Evolutionary conservation across 2,329 filamentous ascomycete genomes (phyloP).

Genomic region (Zymoseptoria crescenta): DNA sequence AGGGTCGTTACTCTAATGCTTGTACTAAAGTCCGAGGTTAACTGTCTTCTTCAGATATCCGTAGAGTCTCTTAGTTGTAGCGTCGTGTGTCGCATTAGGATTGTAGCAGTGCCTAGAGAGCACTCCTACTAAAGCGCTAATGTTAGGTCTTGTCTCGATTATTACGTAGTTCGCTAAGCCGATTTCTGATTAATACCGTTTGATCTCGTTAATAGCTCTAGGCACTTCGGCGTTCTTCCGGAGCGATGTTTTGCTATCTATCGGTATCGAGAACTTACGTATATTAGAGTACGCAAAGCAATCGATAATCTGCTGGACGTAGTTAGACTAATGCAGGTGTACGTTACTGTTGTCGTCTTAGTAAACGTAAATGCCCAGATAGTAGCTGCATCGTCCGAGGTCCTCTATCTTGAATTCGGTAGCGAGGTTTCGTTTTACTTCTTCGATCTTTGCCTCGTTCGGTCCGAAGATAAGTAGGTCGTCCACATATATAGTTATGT

Average conservation of each 20-base stretch:
- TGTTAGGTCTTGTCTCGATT: constrained; percentile 1
- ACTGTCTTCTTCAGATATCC: constrained; percentile 1
- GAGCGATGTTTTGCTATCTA: background rate
- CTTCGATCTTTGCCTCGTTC: background rate
- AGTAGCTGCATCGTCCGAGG: constrained; percentile 6
- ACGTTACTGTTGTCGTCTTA: background rate
- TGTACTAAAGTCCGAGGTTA: constrained; percentile 1
- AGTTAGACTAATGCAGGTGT: constrained; percentile 6
- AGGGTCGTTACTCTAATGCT: background rate
- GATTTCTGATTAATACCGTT: background rate
- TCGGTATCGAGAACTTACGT: background rate
- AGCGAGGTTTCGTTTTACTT: background rate
- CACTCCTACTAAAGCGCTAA: constrained; percentile 2
- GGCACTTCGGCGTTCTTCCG: background rate
- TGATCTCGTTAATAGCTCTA: background rate
- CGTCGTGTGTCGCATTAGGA: background rate
- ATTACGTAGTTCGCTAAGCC: constrained; percentile 1
- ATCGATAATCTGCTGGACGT: constrained; percentile 1
- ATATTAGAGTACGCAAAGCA: background rate
- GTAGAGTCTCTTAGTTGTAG: background rate
- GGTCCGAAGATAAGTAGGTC: constrained; percentile 8
- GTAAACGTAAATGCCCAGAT: constrained; percentile 4
- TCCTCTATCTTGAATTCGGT: constrained; percentile 9
- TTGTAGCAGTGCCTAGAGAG: background rate
- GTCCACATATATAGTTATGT: constrained; percentile 8